These are phyloP conservation scores for Colletotrichum orbiculare DNA, from an alignment of 2,329 filamentous ascomycete species.

Conservation along the genomic window DNA sequence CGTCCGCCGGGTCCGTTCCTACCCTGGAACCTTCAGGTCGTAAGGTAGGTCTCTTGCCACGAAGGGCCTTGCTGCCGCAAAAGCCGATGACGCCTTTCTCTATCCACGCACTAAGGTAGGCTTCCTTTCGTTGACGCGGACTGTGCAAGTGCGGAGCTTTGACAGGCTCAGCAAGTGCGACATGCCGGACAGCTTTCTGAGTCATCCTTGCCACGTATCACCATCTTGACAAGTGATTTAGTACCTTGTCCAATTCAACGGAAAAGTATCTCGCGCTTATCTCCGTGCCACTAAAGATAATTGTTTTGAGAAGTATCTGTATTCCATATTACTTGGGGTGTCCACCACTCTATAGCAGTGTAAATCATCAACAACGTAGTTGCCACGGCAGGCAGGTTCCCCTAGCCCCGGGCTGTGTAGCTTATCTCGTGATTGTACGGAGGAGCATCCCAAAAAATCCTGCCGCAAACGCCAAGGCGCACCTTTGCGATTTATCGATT, in stretches of 20 bases:
- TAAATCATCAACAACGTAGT: slow-evolving; percentile 1
- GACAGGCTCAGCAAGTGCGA: background rate
- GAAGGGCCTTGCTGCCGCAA: slow-evolving; percentile 22
- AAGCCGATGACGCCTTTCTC: slow-evolving; percentile 27
- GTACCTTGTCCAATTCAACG: background rate
- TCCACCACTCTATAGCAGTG: slow-evolving; percentile 17
- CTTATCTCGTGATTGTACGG: slow-evolving; percentile 26
- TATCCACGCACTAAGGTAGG: background rate
- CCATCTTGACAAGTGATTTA: background rate
- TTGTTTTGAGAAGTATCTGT: background rate
- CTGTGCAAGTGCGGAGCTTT: background rate
- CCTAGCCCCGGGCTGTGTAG: background rate
- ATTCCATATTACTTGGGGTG: background rate
- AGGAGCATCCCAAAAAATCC: too few species aligned
- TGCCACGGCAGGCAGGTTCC: background rate
- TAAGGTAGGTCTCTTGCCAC: background rate
- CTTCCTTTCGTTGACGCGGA: slow-evolving; percentile 12
- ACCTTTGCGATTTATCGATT: too few species aligned
- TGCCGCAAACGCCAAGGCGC: too few species aligned
- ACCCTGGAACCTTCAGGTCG: background rate
- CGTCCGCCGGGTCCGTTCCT: slow-evolving; percentile 3
- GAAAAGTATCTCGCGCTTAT: too few species aligned
- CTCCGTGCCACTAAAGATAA: too few species aligned
- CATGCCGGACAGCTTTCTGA: background rate
- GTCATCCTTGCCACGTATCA: background rate